phyloP scores from a whole-genome alignment of 495 filamentous ascomycete species.

The Hyaloscypha hepaticicola region DNA sequence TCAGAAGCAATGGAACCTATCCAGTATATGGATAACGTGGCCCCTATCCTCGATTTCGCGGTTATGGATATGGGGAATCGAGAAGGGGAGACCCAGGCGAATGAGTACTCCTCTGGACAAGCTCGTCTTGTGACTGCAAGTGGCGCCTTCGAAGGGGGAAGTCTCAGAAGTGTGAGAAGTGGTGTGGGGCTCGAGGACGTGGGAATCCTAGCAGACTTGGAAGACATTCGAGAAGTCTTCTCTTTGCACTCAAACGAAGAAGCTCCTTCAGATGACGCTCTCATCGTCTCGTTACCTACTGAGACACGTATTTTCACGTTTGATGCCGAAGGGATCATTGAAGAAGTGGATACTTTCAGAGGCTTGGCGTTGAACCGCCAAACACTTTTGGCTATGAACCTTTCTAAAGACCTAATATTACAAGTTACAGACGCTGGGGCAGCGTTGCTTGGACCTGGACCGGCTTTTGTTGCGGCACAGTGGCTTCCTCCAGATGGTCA shows the following conservation, averaged over 20 bases:
- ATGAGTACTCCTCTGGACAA: constrained; percentile 92
- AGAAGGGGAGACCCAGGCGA: constrained; percentile 68
- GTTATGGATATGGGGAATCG: constrained; percentile 93
- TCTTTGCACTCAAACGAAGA: constrained; percentile 49
- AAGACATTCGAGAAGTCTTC: constrained; percentile 66
- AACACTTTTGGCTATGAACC: constrained; percentile 69
- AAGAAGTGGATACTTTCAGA: constrained; percentile 74
- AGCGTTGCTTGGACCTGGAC: constrained; percentile 39
- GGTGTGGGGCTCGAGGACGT: constrained; percentile 92
- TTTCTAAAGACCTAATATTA: constrained; percentile 61
- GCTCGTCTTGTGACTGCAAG: constrained; percentile 91
- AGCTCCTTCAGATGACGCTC: constrained; percentile 57
- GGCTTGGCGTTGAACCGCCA: constrained; percentile 67
- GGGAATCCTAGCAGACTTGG: constrained; percentile 77
- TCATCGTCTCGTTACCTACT: constrained; percentile 77
- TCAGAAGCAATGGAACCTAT: constrained; percentile 57
- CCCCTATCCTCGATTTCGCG: constrained; percentile 87
- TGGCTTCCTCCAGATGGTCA: constrained; percentile 62
- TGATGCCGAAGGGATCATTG: constrained; percentile 69
- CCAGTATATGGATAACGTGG: constrained; percentile 81
- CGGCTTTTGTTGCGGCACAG: constrained; percentile 47
- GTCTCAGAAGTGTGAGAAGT: constrained; percentile 82
- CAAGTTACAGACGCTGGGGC: constrained; percentile 76
- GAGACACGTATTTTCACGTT: constrained; percentile 86
- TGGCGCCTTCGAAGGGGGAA: constrained; percentile 83